Conservation (phyloP, 2,329 filamentous ascomycete genomes). For the Fusarium sp. region DNA sequence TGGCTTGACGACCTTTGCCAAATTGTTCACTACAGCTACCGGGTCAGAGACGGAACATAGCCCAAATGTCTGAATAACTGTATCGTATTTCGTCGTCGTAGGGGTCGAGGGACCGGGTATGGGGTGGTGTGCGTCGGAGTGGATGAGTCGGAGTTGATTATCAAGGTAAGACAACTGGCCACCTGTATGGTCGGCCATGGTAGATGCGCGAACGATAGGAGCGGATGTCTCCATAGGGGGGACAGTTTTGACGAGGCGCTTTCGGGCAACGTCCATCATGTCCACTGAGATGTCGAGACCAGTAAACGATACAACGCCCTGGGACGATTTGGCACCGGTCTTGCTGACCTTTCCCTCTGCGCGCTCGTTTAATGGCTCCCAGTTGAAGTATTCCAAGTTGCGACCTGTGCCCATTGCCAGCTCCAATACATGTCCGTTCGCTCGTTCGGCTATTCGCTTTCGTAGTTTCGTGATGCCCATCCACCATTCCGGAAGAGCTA, state of each 20-base stretch:
- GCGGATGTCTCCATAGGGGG: conserved; percentile 54
- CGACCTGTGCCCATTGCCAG: conserved; percentile 73
- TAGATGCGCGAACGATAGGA: conserved; percentile 52
- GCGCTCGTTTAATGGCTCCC: conserved; percentile 58
- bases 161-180: conserved; percentile 58
- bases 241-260: conserved; percentile 63
- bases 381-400: conserved; percentile 71
- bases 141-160: conserved; percentile 61
- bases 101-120: conserved; percentile 56
- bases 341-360: conserved; percentile 24
- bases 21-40: conserved; percentile 64
- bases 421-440: conserved; percentile 71
- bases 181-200: conserved; percentile 53
- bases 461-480: conserved; percentile 69
- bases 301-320: conserved; percentile 67
- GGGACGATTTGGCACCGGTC: conserved; percentile 7
- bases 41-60: conserved; percentile 73
- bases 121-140: conserved; percentile 61
- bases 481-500: conserved; percentile 69
- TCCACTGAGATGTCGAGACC: conserved; percentile 72
- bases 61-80: conserved; percentile 73
- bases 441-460: conserved; percentile 61
- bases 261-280: conserved; percentile 71
- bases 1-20: conserved; percentile 66
- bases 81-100: conserved; percentile 67